phyloP scores from a whole-genome alignment of 1,284 basidiomycete genomes.

The Caloboletus firmus region DNA sequence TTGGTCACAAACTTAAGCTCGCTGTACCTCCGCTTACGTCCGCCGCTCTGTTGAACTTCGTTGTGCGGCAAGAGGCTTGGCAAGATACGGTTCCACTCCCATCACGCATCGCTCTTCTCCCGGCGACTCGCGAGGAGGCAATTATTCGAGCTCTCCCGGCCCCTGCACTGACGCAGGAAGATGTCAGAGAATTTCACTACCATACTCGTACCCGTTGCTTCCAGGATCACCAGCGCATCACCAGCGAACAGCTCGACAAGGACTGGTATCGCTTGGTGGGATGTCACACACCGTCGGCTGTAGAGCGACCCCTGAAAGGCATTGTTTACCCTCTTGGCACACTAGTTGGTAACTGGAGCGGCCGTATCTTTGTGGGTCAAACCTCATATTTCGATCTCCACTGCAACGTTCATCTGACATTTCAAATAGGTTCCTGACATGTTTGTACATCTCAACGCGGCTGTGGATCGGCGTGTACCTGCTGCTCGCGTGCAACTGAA shows the following conservation, averaged over 20 bases:
- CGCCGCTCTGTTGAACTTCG: constrained; percentile 40
- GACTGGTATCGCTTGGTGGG: constrained; percentile 47
- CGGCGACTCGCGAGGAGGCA: constrained; percentile 38
- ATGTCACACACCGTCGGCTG: constrained; percentile 39
- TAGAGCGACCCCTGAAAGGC: constrained; percentile 39
- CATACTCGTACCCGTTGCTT: constrained; percentile 37
- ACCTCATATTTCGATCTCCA: constrained; percentile 4
- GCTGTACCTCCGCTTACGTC: constrained; percentile 40
- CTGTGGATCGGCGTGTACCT: constrained; percentile 22
- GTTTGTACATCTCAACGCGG: constrained; percentile 25
- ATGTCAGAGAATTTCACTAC: constrained; percentile 41
- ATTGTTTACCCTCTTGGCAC: constrained; percentile 43
- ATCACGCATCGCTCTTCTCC: constrained; percentile 25
- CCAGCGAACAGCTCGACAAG: constrained; percentile 37
- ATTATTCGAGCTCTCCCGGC: constrained; percentile 18
- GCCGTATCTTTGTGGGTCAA: constrained; percentile 41
- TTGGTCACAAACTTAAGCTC: constrained; percentile 40
- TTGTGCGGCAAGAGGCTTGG: constrained; percentile 39
- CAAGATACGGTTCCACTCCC: constrained; percentile 34
- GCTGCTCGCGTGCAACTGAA: constrained; percentile 29
- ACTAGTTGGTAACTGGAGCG: constrained; percentile 43
- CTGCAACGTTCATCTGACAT: constrained; percentile 15
- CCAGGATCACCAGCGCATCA: constrained; percentile 14
- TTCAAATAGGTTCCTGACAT: constrained; percentile 27
- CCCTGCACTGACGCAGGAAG: constrained; percentile 39